These are phyloP conservation scores for Euphorbia lathyris DNA, from an alignment of 345 rosid genomes.

Conservation along the genomic window DNA sequence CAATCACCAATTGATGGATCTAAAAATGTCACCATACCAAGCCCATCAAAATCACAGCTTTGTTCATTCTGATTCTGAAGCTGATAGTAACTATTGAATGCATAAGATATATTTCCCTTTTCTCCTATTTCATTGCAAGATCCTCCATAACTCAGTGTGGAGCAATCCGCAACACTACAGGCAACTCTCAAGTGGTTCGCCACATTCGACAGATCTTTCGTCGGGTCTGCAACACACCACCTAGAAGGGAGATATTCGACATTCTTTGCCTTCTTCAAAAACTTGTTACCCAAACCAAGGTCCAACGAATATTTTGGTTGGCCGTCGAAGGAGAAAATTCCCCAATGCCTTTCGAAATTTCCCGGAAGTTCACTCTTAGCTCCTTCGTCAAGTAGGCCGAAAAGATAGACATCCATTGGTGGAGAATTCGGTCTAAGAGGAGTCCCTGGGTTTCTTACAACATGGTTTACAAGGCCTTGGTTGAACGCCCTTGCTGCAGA, in stretches of 20 bases:
- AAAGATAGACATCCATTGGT: conserved; percentile 79
- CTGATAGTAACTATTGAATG: conserved; percentile 96
- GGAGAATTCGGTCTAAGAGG: conserved; percentile 82
- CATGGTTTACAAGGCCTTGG: conserved; percentile 76
- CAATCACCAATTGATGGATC: conserved; percentile 89
- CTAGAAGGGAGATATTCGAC: conserved; percentile 84
- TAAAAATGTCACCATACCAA: conserved; percentile 79
- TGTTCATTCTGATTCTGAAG: conserved; percentile 66
- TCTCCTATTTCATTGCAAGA: conserved; percentile 82
- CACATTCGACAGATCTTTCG: conserved; percentile 56
- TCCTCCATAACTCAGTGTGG: conserved; percentile 80
- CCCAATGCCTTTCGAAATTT: conserved; percentile 96
- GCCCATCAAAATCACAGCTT: conserved; percentile 90
- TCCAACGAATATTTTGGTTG: conserved; percentile 85
- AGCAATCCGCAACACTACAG: conserved; percentile 84
- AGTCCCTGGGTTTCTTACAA: conserved; percentile 74
- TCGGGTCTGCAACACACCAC: conserved; percentile 92
- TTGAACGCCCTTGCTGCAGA: conserved; percentile 82
- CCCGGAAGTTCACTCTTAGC: conserved; percentile 85
- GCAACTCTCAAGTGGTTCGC: conserved; percentile 73
- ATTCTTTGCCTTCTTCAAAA: conserved; percentile 60
- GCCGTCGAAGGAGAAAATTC: conserved; percentile 93
- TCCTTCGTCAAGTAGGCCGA: conserved; percentile 87
- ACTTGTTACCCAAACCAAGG: conserved; percentile 69
- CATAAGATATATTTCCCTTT: conserved; percentile 84